Evolutionary conservation across 108 stramenopile species (phyloP), one percentile per base, ranked within the genome.

Genomic region (Nitzschia sp.): DNA sequence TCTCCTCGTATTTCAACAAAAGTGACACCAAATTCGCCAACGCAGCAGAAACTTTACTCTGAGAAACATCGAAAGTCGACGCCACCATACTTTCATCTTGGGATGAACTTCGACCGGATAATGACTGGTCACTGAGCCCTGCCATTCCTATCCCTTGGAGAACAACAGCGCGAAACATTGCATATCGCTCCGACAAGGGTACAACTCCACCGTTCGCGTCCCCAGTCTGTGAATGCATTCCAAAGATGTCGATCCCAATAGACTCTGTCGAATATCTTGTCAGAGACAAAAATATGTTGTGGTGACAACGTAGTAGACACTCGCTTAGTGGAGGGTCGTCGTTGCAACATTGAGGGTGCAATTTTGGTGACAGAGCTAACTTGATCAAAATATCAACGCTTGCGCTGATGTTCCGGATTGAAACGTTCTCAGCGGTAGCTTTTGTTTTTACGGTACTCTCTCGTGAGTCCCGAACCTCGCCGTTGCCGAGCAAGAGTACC

Each of bases 1-100:
- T 83, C 44, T 88, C 87, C 74, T 91, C 90, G 42, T 84, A 79
- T 29, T 43, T 43, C 12, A 91, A 37, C 1, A 88, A 25, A 19
- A 62, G 75, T 26, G 41, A 54, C 17, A 59, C 51, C 19, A 79
- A 44, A 19, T 38, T 21, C 3, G 19, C 21, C 39, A 69, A 12
- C 14, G 71, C 50, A 8, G 29, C 2, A 21, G 43, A 40, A 62
- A 63, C 51, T 5, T 5, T 34, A 5, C 5, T 34, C 42, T 67
- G 53, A 1, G 41, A 42, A 10, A 43, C 59, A 9, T 26, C n/a
- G 17, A 61, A 50, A 19, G 54, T 53, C 11, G 15, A 15, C 20
- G 25, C 44, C 22, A 17, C 43, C 3, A 48, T 15, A 20, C 1
- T 38, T 43, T 7, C 59, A 62, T 3, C 59, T 8, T 8, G 12